Conservation (phyloP, 768 basidiomycete genomes). For the Cyclocybe aegerita region DNA sequence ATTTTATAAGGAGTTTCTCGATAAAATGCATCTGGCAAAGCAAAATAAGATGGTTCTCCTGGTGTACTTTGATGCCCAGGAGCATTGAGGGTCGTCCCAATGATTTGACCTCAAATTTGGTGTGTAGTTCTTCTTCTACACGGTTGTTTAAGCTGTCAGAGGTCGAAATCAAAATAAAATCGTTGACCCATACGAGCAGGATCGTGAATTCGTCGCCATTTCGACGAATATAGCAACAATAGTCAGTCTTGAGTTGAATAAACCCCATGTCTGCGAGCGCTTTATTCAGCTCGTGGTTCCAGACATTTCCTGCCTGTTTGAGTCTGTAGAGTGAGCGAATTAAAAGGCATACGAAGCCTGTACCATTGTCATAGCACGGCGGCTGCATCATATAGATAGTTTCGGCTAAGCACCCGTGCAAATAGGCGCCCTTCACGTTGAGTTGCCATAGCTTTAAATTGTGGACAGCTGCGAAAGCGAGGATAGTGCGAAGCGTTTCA, state of each 20-base stretch:
- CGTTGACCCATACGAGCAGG: slow-evolving; percentile 11
- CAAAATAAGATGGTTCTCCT: no score
- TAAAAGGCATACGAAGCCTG: slow-evolving; percentile 21
- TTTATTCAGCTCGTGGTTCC: slow-evolving; percentile 23
- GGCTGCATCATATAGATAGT: slow-evolving; percentile 41
- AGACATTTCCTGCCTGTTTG: slow-evolving; percentile 26
- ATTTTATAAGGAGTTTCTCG: no score
- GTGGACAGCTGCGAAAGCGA: slow-evolving; percentile 34
- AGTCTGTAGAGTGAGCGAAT: slow-evolving; percentile 36
- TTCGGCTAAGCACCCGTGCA: slow-evolving; percentile 28
- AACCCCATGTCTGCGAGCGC: slow-evolving; percentile 16
- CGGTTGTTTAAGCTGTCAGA: no score
- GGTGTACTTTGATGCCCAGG: no score
- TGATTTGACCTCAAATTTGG: no score
- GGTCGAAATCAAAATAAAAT: not conserved
- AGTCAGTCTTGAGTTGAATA: slow-evolving; percentile 13
- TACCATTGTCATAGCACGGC: slow-evolving; percentile 25
- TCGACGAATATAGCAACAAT: slow-evolving; percentile 13
- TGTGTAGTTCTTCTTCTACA: no score
- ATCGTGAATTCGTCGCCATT: not conserved
- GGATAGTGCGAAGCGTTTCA: slow-evolving; percentile 25
- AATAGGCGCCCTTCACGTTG: slow-evolving; percentile 39
- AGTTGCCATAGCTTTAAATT: slow-evolving; percentile 36
- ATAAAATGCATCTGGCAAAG: no score
- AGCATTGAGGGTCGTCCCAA: no score